Evolutionary conservation across 768 basidiomycete species (phyloP), one percentile per base, ranked within the genome.

Genomic region (Lactarius akahatsu): DNA sequence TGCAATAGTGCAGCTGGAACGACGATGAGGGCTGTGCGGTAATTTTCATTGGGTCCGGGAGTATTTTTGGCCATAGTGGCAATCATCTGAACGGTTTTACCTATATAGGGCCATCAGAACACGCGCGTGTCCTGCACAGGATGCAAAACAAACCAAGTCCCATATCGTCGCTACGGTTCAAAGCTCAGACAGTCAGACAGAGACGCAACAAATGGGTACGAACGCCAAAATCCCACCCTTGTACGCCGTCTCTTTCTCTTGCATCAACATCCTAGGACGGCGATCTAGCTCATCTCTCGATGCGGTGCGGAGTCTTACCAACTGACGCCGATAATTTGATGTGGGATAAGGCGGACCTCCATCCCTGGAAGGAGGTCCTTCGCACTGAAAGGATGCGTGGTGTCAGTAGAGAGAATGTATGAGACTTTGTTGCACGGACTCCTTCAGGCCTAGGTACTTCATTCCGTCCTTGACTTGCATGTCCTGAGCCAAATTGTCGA

Each of bases 11-110:
- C 90, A 0, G 90, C 84, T 1, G 90, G 91, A 2, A 91, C 90
- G 23, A 94, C 83, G 61, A 94, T 83, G 2, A 93, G 83, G 10
- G 87, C 92, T 0, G 85, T 85, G 56, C 81, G 81, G 62, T 77
- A 54, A 26, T 68, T 79, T 75, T 84, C 83, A 34, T 83, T 78
- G 0, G 74, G 70, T 0, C 73, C 72, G 0, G 90, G 86, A 71
- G 80, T 80, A 71, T 92, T 90, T 72, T 81, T 81, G 23, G 82
- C 84, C 85, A 93, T 91, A 0, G 86, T 85, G 3, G 91, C 91
- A 57, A 93, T 91, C 85, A 89, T 88, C 73, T 91, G 89, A 1
- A 91, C 85, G 9, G 89, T 90, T 77, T 91, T 89, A 3, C 86
- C 85, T 83, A 58, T 28, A 50, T 11, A 18, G 26, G 13, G 32